Conservation (phyloP, 192 early-diverging fungal species). For the Piromyces sp. region DNA sequence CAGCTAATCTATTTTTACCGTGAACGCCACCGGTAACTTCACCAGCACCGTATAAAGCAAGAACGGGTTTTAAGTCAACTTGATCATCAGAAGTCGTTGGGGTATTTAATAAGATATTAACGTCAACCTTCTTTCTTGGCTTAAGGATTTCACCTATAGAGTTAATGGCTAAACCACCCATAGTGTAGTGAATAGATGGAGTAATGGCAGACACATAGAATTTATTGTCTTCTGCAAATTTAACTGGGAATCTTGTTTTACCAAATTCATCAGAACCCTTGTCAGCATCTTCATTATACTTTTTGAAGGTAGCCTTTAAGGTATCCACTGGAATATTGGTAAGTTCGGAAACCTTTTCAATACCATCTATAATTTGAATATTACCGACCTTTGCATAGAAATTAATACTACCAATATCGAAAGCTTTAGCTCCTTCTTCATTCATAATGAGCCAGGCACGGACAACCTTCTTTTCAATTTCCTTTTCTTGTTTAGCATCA, state of each 20-base stretch:
- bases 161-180: conserved; percentile 30
- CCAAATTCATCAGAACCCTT: not conserved
- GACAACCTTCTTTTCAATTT: not conserved
- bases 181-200: conserved; percentile 74
- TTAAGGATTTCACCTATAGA: not conserved
- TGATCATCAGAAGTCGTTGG: not conserved
- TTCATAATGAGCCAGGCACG: not conserved
- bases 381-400: not conserved
- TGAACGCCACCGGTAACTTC: conserved; percentile 19
- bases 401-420: not conserved
- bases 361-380: not conserved
- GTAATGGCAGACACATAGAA: conserved; percentile 49
- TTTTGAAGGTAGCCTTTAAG: not conserved
- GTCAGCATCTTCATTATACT: not conserved
- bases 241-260: not conserved
- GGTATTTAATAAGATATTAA: not conserved
- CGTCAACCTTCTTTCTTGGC: not conserved
- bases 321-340: not conserved
- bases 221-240: not conserved
- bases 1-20: conserved; percentile 18
- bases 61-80: conserved; percentile 1
- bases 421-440: not conserved
- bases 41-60: conserved; percentile 15
- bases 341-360: not conserved
- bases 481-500: not conserved